These are phyloP conservation scores for Lentinus brumalis DNA, from an alignment of 768 basidiomycete genomes.

Conservation along the genomic window DNA sequence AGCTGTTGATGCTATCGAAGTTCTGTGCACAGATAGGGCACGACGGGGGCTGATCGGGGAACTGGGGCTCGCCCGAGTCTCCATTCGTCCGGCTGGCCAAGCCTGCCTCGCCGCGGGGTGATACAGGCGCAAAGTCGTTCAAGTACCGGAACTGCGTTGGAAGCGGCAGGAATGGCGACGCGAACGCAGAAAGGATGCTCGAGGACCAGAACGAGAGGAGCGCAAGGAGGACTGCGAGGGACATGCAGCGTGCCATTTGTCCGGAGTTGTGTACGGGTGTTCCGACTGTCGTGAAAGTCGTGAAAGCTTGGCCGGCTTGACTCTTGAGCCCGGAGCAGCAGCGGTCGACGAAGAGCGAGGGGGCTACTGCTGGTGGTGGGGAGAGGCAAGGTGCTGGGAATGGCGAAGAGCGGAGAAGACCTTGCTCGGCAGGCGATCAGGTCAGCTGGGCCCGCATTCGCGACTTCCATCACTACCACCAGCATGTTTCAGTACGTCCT, in stretches of 20 bases:
- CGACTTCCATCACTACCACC: no score
- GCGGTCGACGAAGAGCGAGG: no score
- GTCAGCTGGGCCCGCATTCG: no score
- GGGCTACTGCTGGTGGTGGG: no score
- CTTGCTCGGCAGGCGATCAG: no score
- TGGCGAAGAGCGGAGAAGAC: no score
- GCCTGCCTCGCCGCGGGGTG: neutral
- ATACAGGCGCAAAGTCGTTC: neutral
- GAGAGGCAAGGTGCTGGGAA: no score
- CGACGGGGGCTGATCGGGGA: constrained; percentile 56
- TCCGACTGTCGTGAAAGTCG: neutral
- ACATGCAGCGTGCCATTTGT: constrained; percentile 10
- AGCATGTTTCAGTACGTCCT: neutral
- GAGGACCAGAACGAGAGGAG: constrained; percentile 2
- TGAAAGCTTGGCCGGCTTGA: neutral
- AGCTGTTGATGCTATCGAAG: constrained; percentile 55
- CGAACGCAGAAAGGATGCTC: constrained; percentile 2
- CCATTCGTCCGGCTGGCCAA: constrained; percentile 18
- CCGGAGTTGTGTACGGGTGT: neutral
- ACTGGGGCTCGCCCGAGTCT: constrained; percentile 36
- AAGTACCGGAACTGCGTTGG: neutral
- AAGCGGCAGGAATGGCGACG: constrained; percentile 7
- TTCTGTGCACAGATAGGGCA: constrained; percentile 58
- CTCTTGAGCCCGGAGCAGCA: no score
- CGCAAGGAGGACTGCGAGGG: constrained; percentile 8